These are phyloP conservation scores for Bolboschoenus planiculmis DNA, from an alignment of 176 grass and related monocot genomes.

Conservation along the genomic window DNA sequence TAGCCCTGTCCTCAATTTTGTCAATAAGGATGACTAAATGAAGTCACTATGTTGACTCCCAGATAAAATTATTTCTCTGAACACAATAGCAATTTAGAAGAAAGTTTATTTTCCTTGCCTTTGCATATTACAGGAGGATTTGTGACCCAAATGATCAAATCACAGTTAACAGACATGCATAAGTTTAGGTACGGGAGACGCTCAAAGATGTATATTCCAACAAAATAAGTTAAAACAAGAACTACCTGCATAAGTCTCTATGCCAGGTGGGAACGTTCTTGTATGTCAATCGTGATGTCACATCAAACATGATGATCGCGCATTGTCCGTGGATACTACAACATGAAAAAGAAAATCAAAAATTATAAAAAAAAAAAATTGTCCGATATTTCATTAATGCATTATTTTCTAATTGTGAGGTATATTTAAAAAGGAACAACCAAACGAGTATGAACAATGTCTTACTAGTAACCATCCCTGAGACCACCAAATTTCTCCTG, in stretches of 20 bases:
- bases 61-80: background rate
- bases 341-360: background rate
- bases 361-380: background rate
- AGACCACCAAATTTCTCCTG: slow-evolving; percentile 87
- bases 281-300: slow-evolving; percentile 77
- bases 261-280: slow-evolving; percentile 93
- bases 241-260: slow-evolving; percentile 74
- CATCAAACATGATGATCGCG: slow-evolving; percentile 91
- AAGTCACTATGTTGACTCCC: background rate
- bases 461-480: slow-evolving; percentile 95
- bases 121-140: background rate
- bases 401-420: background rate
- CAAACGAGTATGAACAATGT: background rate
- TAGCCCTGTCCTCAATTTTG: background rate
- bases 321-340: slow-evolving; percentile 79
- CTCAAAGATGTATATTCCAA: background rate
- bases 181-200: background rate
- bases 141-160: background rate
- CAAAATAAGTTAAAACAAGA: background rate
- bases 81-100: background rate
- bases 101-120: background rate
- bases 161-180: background rate
- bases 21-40: background rate
- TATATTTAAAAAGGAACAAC: background rate
- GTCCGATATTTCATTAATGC: background rate